Base-by-base conservation (phyloP, 495 filamentous ascomycete species). In the Penicillium chermesinum region DNA sequence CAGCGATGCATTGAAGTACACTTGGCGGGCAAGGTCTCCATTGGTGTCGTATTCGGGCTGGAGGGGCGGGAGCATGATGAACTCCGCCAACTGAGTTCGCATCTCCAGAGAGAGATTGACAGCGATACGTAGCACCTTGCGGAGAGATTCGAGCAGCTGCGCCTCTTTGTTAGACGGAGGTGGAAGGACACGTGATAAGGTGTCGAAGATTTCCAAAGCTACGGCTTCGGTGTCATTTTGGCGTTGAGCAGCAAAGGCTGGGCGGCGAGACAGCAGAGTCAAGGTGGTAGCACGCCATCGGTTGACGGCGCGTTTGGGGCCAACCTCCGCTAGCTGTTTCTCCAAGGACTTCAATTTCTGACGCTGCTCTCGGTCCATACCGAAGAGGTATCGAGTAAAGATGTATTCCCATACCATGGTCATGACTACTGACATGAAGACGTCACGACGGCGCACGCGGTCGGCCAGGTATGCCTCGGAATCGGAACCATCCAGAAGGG, bases 381-480 rank as follows among this genome's bases (percentile, higher is more conserved):
- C 93, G 60, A 98, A 97, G 30, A 98, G 81, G 61, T 97, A 98
- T 46, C 94, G 84, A 9, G 90, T 95, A 66, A 98, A 98, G 61
- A 98, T 83, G 59, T 87, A 95, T 62, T 97, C 91, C 89, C 89
- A 96, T 30, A 97, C 81, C 88, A 98, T 95, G 37, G 83, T 90
- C 89, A 96, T 97, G 52, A 89, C 84, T 54, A 97, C 87, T 18
- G 88, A 90, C 87, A 96, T 95, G 71, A 97, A 94, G 27, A 96
- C 85, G 69, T 96, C 88, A 30, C 89, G 82, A 41, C 93, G 82
- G 49, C 80, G 80, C 43, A 93, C 85, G 36, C 94, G 85, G 60
- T 97, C 94, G 50, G 76, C 76, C 10, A 98, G 81, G 62, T 91
- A 90, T 41, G 70, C 70, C 57, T 97, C 88, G 17, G 91, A 87